These are phyloP conservation scores for Fimicolochytrium jonesii DNA, from an alignment of 192 early-diverging fungal species.

Conservation along the genomic window DNA sequence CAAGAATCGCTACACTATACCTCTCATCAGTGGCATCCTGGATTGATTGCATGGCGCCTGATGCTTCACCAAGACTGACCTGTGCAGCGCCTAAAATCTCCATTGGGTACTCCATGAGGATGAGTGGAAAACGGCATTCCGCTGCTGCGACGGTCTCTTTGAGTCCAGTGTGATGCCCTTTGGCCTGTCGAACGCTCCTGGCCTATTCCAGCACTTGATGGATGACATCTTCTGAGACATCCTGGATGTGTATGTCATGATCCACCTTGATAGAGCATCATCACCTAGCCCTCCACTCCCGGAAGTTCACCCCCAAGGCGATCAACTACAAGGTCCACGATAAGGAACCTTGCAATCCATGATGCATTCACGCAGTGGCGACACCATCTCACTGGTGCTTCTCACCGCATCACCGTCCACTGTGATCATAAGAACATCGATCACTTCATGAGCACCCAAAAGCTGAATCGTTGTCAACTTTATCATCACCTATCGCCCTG, in stretches of 20 bases:
- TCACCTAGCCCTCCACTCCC: no score
- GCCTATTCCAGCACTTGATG: slow-evolving; percentile 48
- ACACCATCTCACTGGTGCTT: slow-evolving; percentile 26
- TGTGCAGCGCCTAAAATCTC: no score
- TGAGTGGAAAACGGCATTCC: no score
- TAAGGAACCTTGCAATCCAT: slow-evolving; percentile 42
- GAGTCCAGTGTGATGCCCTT: slow-evolving; percentile 58
- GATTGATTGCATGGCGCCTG: no score
- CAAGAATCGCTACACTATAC: no score
- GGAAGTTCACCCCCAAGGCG: no score
- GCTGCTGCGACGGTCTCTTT: slow-evolving; percentile 39
- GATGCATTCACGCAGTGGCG: slow-evolving; percentile 35
- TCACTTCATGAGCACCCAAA: slow-evolving; percentile 25
- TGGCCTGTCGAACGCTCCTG: slow-evolving; percentile 56
- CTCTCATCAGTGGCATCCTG: no score
- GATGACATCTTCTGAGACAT: slow-evolving; percentile 40
- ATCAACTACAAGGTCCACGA: slow-evolving; percentile 35
- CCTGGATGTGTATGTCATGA: slow-evolving; percentile 10
- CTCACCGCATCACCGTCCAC: slow-evolving; percentile 19
- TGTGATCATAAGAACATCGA: slow-evolving; percentile 41
- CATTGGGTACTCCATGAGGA: no score
- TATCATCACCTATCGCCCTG: not conserved
- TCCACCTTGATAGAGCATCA: slow-evolving; percentile 43
- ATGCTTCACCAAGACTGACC: no score
- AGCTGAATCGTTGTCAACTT: slow-evolving; percentile 25